Percentiles rank a stretch among this genome's conserved stretches.
Evolutionary conservation across 352 stramenopile genomes (phyloP).

Genomic region (Phytophthora brassicae): DNA sequence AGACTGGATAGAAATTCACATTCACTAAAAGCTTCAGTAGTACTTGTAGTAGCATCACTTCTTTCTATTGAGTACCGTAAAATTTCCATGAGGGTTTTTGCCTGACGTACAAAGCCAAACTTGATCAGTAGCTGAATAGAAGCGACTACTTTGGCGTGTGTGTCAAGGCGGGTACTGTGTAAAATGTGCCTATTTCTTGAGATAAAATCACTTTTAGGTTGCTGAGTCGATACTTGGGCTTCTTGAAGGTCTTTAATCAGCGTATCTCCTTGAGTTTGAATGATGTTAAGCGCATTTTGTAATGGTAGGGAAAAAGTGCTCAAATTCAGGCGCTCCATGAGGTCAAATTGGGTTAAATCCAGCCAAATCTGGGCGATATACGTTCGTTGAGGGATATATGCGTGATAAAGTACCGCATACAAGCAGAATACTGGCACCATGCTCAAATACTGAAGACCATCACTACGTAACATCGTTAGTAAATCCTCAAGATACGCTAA

Average conservation of each 20-base stretch:
- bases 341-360: constrained; percentile 49
- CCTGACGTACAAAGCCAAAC: constrained; percentile 61
- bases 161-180: constrained; percentile 25
- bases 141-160: constrained; percentile 32
- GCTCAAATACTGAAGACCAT: constrained; percentile 32
- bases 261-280: constrained; percentile 38
- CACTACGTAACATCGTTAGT: constrained; percentile 35
- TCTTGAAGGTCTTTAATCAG: constrained; percentile 55
- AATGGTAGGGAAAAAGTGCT: constrained; percentile 41
- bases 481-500: constrained; percentile 50
- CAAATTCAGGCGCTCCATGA: constrained; percentile 54
- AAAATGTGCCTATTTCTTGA: constrained; percentile 28
- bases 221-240: background rate
- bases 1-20: constrained; percentile 30
- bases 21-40: constrained; percentile 1
- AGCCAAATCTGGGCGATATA: constrained; percentile 52
- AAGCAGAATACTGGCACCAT: constrained; percentile 51
- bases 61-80: constrained; percentile 18
- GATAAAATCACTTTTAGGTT: background rate
- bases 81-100: constrained; percentile 54
- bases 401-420: constrained; percentile 51
- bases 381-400: constrained; percentile 34
- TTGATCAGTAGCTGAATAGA: constrained; percentile 39
- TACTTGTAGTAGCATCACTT: constrained; percentile 5
- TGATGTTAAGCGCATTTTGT: constrained; percentile 54